Evolutionary conservation across 805 yeast species (phyloP).

Genomic region (Teunomyces atbi): DNA sequence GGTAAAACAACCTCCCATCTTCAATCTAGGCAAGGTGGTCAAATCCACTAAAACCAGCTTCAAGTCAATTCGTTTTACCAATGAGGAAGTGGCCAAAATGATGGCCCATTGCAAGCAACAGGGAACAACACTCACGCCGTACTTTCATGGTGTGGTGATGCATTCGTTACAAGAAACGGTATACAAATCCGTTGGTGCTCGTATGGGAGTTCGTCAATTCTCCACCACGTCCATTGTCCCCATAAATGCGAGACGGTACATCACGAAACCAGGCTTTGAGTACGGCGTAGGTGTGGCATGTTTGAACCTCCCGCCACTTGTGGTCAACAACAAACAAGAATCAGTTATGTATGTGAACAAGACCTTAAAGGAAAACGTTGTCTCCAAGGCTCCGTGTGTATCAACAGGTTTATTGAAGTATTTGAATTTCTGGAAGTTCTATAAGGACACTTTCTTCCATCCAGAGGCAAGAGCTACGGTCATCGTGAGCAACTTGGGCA

Average conservation of each 20-base stretch:
- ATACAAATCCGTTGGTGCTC: neutral
- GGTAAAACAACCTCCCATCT: neutral
- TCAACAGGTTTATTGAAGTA: constrained; percentile 3
- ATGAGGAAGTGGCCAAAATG: constrained; percentile 3
- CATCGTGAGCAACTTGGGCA: constrained; percentile 11
- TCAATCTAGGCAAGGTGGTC: neutral
- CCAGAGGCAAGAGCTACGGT: constrained; percentile 8
- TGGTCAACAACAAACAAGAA: neutral
- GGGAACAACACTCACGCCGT: constrained; percentile 11
- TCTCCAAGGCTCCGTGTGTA: constrained; percentile 3
- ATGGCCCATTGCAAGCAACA: constrained; percentile 6
- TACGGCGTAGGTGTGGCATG: constrained; percentile 6
- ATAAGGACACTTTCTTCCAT: neutral
- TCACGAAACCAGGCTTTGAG: neutral
- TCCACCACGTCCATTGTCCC: constrained; percentile 8
- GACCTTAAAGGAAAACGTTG: constrained; percentile 3
- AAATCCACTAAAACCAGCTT: constrained; percentile 3
- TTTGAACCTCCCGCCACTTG: neutral
- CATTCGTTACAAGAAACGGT: constrained; percentile 9
- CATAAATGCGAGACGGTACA: constrained; percentile 10
- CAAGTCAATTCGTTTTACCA: constrained; percentile 1
- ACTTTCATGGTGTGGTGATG: constrained; percentile 10
- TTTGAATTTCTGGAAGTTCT: constrained; percentile 6
- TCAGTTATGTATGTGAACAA: constrained; percentile 5
- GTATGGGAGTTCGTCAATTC: constrained; percentile 6